These are phyloP conservation scores for Blastobotrys proliferans DNA, from an alignment of 1,139 yeast species.

Conservation along the genomic window DNA sequence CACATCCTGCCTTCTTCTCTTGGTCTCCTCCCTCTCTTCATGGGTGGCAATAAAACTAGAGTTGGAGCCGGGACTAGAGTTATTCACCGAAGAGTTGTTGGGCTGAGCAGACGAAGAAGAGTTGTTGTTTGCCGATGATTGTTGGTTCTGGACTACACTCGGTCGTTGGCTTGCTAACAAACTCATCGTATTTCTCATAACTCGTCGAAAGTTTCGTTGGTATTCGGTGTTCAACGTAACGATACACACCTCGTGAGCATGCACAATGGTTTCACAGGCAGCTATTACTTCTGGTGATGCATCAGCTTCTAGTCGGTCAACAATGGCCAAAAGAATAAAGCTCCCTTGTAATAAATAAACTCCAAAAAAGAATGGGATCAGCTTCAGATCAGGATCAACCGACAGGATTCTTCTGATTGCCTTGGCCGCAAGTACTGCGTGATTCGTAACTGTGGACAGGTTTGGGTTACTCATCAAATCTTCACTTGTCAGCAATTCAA, in stretches of 20 bases:
- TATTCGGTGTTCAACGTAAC: constrained; percentile 33
- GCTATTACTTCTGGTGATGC: constrained; percentile 32
- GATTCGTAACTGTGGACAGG: constrained; percentile 25
- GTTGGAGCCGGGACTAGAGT: too few relatives aligned
- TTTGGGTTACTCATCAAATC: constrained; percentile 26
- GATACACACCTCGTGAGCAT: constrained; percentile 35
- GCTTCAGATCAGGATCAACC: constrained; percentile 31
- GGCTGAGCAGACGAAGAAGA: background rate
- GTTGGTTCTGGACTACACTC: background rate
- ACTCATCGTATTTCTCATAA: constrained; percentile 31
- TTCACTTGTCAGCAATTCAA: constrained; percentile 26
- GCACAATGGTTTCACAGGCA: constrained; percentile 32
- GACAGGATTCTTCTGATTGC: constrained; percentile 27
- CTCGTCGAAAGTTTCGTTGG: constrained; percentile 31
- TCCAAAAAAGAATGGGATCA: constrained; percentile 35
- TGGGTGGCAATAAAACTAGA: background rate
- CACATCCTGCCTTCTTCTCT: constrained; percentile 28
- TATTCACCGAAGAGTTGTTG: background rate
- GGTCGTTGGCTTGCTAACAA: constrained; percentile 9
- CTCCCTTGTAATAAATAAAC: constrained; percentile 32
- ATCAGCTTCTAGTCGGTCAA: constrained; percentile 30
- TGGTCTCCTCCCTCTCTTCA: constrained; percentile 21
- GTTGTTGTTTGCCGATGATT: background rate
- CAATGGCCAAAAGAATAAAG: constrained; percentile 23
- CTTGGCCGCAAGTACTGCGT: constrained; percentile 30